phyloP scores from a whole-genome alignment of 2,329 filamentous ascomycete genomes.

The Aulographum hederae region DNA sequence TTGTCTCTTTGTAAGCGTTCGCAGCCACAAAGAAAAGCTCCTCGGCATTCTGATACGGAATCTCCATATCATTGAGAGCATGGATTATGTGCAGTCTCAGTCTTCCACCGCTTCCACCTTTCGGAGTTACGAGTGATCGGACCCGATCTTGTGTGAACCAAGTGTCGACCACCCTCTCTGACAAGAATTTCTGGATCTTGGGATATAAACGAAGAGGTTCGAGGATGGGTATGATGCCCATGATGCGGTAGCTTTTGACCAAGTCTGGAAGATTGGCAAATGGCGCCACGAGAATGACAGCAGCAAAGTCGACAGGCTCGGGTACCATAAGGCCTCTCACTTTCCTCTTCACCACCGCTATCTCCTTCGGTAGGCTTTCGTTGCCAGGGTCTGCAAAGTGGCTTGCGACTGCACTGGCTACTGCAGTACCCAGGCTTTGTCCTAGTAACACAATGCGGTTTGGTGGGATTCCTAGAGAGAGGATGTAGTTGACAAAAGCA shows the following conservation, averaged over 20 bases:
- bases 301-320: constrained; percentile 47
- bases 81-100: constrained; percentile 60
- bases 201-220: constrained; percentile 54
- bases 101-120: constrained; percentile 1
- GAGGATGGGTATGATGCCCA: constrained; percentile 63
- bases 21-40: not conserved
- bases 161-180: constrained; percentile 51
- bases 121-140: constrained; percentile 26
- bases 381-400: constrained; percentile 33
- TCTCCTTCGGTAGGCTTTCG: constrained; percentile 9
- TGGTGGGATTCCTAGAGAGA: constrained; percentile 46
- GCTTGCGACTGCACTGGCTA: constrained; percentile 57
- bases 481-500: constrained; percentile 53
- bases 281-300: constrained; percentile 59
- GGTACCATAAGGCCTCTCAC: not conserved
- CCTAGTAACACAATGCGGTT: constrained; percentile 64
- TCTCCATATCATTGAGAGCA: constrained; percentile 64
- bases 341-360: not conserved
- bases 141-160: constrained; percentile 62
- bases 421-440: constrained; percentile 77
- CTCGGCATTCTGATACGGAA: constrained; percentile 46
- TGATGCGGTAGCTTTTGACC: constrained; percentile 59
- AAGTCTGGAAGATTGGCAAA: constrained; percentile 61
- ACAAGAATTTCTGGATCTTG: constrained; percentile 40
- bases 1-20: not conserved